These are phyloP conservation scores for Arthrobotrys pseudoclavata DNA, from an alignment of 2,329 filamentous ascomycete genomes.

Conservation along the genomic window DNA sequence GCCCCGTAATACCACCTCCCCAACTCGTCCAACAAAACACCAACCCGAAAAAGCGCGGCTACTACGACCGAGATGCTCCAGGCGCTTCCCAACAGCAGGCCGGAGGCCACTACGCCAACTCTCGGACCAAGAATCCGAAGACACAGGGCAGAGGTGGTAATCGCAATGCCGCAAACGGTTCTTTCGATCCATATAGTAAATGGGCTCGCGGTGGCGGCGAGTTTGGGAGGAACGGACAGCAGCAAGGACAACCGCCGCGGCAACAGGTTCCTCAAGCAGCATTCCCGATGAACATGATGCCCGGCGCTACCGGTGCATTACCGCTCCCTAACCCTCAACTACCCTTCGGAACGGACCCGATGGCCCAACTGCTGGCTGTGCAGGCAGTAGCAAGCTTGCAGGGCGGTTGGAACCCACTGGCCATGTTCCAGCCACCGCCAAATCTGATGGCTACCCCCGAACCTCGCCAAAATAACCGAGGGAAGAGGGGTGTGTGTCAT, in stretches of 20 bases:
- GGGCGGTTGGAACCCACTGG: slow-evolving; percentile 52
- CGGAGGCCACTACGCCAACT: slow-evolving; percentile 47
- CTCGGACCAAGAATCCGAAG: slow-evolving; percentile 56
- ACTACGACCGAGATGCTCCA: slow-evolving; percentile 53
- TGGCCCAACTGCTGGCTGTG: slow-evolving; percentile 75
- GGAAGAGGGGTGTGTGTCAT: slow-evolving; percentile 54
- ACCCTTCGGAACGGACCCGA: slow-evolving; percentile 68
- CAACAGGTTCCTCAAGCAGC: slow-evolving; percentile 63
- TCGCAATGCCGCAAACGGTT: slow-evolving; percentile 7
- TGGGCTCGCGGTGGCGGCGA: slow-evolving; percentile 56
- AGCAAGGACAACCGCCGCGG: slow-evolving; percentile 55
- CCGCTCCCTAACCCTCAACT: slow-evolving; percentile 31
- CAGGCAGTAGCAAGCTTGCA: slow-evolving; percentile 65
- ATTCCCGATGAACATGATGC: slow-evolving; percentile 60
- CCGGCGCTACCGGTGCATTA: slow-evolving; percentile 1
- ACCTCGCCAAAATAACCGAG: slow-evolving; percentile 21
- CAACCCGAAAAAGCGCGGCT: slow-evolving; percentile 50
- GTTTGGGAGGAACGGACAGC: slow-evolving; percentile 33
- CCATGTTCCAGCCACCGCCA: slow-evolving; percentile 49
- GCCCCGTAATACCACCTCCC: slow-evolving; percentile 18
- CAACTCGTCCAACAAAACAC: slow-evolving; percentile 7
- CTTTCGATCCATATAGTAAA: slow-evolving; percentile 51
- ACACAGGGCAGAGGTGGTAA: slow-evolving; percentile 38
- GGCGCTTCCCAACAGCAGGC: slow-evolving; percentile 22
- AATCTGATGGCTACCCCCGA: slow-evolving; percentile 15